A percentile compares a stretch with the other conserved stretches of the same genome.
phyloP scores from a whole-genome alignment of 2,329 filamentous ascomycete species.

The Aspergillus spinulosporus region DNA sequence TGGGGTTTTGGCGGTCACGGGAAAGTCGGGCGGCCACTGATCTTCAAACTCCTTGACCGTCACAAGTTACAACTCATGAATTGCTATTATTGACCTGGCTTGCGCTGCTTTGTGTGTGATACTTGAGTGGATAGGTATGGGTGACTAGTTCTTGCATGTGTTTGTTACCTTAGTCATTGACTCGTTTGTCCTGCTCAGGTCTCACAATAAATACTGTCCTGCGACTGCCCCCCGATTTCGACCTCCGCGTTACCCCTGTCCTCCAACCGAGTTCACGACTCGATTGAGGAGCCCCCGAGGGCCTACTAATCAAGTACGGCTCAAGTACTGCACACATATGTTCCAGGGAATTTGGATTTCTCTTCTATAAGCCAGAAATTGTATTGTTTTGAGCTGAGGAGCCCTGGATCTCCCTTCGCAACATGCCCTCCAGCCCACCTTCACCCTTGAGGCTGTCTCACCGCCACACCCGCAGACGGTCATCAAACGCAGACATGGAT shows the following conservation, averaged over 20 bases:
- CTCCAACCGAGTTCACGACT: not conserved
- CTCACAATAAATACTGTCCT: slow-evolving; percentile 9
- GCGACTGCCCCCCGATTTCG: not conserved
- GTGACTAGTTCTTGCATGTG: not conserved
- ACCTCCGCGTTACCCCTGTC: slow-evolving; percentile 2
- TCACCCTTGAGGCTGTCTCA: slow-evolving; percentile 41
- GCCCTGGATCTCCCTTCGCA: not conserved
- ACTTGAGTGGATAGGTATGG: not conserved
- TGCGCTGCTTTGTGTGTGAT: not conserved
- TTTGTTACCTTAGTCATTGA: not conserved
- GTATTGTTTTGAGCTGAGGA: not conserved
- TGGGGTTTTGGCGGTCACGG: slow-evolving; percentile 32
- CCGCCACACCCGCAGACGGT: slow-evolving; percentile 34
- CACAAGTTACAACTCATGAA: not conserved
- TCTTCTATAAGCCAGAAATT: not conserved
- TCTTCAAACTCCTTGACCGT: not conserved
- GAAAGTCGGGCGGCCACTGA: slow-evolving; percentile 8
- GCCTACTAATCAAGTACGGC: not conserved
- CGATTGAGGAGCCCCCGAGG: not conserved
- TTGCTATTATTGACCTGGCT: not conserved
- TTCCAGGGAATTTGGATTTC: not conserved
- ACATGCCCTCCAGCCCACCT: slow-evolving; percentile 34
- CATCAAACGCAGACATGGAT: slow-evolving; percentile 40
- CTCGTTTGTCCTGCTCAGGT: not conserved
- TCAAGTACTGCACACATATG: not conserved